Base-by-base conservation (phyloP, 1,139 yeast genomes). In the Saccharomycopsis crataegensis region DNA sequence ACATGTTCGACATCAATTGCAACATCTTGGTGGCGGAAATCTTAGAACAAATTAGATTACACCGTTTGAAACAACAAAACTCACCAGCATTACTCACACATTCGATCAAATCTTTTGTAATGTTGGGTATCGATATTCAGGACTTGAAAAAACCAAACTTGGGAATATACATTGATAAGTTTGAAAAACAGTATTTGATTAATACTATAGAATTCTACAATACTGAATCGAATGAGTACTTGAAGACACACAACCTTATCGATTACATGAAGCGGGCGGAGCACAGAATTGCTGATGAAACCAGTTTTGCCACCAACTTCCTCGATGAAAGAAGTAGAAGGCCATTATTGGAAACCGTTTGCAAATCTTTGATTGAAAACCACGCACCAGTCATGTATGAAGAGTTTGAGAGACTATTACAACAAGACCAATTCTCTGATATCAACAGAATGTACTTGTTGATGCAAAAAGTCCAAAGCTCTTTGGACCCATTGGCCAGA, bases 201-300 rank as follows among this genome's bases (percentile, higher is more conserved):
- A 82, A 80, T 54, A 91, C 99, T 1, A 78, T 76, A 53, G 79
- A 76, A 44, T 93, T 86, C 67, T 93, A 91, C 68, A 71, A 74
- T 43, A 73, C 73, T 49, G 97, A 91, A 68, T 82, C 95, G 50
- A 72, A 74, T 28, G 75, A 75, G 51, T 90, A 82, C 65, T 73
- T 93, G 59, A 70, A 78, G 5, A 78, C 80, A 44, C 86, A 89
- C 67, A 86, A 90, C 61, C 95, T 91, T 50, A 93, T 91, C 43
- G 96, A 89, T 65, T 93, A 93, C 70, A 84, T 93, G 80, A 82
- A 80, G 60, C 88, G 86, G 67, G 96, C 96, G 50, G 91, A 87
- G 63, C 76, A 79, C 48, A 77, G 97, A 59, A 79, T 93, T 49
- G 79, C 80, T 43, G 96, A 90, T 66, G 99, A 93, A 69, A 80